These are phyloP conservation scores for Mallotus nudiflorus DNA, from an alignment of 345 rosid species.

Conservation along the genomic window DNA sequence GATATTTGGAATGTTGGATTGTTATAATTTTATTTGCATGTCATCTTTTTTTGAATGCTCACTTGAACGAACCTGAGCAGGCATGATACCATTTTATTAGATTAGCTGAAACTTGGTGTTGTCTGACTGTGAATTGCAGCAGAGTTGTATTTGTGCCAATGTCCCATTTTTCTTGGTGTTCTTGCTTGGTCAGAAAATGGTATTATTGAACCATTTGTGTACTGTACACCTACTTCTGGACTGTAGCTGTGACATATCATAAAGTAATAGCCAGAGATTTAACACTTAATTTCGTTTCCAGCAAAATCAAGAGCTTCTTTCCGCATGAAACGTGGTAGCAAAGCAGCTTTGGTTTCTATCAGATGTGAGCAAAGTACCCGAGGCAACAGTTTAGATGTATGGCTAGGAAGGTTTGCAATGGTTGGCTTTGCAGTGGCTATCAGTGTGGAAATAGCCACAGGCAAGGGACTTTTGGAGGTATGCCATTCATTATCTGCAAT, in stretches of 20 bases:
- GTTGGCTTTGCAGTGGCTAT: slow-evolving; percentile 80
- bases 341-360: slow-evolving; percentile 47
- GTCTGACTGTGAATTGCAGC: neutral
- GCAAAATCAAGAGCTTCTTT: slow-evolving; percentile 37
- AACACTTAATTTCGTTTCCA: slow-evolving; percentile 27
- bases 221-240: neutral
- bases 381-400: slow-evolving; percentile 69
- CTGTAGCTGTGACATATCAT: neutral
- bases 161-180: neutral
- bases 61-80: too few relatives aligned
- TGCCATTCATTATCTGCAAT: neutral
- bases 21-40: too few relatives aligned
- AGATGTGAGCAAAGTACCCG: slow-evolving; percentile 68
- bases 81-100: too few relatives aligned
- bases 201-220: neutral
- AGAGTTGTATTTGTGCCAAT: neutral
- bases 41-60: too few relatives aligned
- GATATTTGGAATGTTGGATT: too few relatives aligned
- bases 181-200: neutral
- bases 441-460: slow-evolving; percentile 73
- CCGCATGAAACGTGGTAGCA: slow-evolving; percentile 33
- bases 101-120: too few relatives aligned
- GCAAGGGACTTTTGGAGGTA: slow-evolving; percentile 93
- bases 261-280: neutral
- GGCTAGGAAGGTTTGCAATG: slow-evolving; percentile 95